Evolutionary conservation across 129 eudicot genomes (phyloP), one percentile per base, ranked within the genome.

Genomic region (Glebionis coronaria): DNA sequence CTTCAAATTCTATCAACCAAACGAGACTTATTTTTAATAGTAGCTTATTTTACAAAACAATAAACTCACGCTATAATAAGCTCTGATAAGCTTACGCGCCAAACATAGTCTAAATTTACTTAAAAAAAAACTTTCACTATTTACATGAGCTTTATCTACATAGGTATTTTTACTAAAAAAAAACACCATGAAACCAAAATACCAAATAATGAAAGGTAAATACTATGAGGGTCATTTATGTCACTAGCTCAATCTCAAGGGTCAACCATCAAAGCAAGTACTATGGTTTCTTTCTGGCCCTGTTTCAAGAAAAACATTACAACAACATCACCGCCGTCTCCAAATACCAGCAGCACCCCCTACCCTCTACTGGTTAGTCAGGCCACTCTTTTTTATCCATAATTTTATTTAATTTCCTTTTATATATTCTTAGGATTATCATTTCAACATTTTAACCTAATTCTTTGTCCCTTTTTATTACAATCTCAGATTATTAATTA

Each of bases 241-340:
- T n/a, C 70, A 73, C 47, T 53, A 63, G 4, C 53, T 72, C 8
- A 72, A 52, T 9, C 38, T 45, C 31, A 44, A 49, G 25, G 25
- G 25, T 23, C 25, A 2, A 23, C 25, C 25, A 23, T 23, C 2
- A 23, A 23, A 23, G 1, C 25, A 23, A 23, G 25, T 23, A 23
- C n/a, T n/a, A 23, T 23, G 25, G n/a, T n/a, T n/a, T n/a, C n/a
- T 23, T 23, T 23, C 28, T 27, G 25, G 50, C 75, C 59, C 50
- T 12, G 51, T 47, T 57, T 42, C 12, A 3, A 58, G 15, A 46
- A 1, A 27, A 28, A 1, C 72, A 47, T 42, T 60, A 42, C 42
- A 70, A 59, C 75, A 60, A 42, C 42, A 70, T 71, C 75, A 60
- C 61, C 61, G 61, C 49, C 68, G 73, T 69, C 73, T 68, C 53